phyloP scores from a whole-genome alignment of 1,139 yeast species.

The Casaregolazyma lundiana region DNA sequence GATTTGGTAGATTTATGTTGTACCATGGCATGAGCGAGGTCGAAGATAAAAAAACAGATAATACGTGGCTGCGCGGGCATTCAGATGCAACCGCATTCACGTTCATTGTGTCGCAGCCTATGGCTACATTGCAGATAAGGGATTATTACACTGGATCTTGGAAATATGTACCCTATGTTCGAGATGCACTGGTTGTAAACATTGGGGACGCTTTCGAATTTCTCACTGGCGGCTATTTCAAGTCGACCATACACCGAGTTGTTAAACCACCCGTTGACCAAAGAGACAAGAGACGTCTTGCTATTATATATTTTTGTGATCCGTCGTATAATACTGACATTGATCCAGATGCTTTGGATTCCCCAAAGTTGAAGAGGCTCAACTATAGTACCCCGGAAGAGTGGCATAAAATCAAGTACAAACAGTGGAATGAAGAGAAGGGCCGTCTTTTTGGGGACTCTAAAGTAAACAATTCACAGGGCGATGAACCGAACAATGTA shows the following conservation, averaged over 20 bases:
- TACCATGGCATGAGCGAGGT: conserved; percentile 31
- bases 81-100: conserved; percentile 35
- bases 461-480: conserved; percentile 28
- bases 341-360: conserved; percentile 11
- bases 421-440: conserved; percentile 41
- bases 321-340: conserved; percentile 14
- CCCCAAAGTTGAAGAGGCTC: conserved; percentile 12
- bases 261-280: conserved; percentile 35
- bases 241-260: conserved; percentile 34
- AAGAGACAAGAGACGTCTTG: conserved; percentile 27
- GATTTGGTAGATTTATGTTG: conserved; percentile 34
- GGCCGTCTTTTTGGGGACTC: conserved; percentile 41
- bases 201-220: conserved; percentile 35
- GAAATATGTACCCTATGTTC: conserved; percentile 33
- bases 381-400: conserved; percentile 32
- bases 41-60: conserved; percentile 29
- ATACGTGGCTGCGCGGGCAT: conserved; percentile 39
- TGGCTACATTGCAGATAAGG: conserved; percentile 32
- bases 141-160: conserved; percentile 30
- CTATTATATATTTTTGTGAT: conserved; percentile 30
- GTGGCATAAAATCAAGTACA: conserved; percentile 39
- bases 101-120: conserved; percentile 35
- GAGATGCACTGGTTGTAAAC: conserved; percentile 32
- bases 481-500: conserved; percentile 41
- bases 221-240: conserved; percentile 35